phyloP scores from a whole-genome alignment of 495 filamentous ascomycete species.

The Penicillium soppii region DNA sequence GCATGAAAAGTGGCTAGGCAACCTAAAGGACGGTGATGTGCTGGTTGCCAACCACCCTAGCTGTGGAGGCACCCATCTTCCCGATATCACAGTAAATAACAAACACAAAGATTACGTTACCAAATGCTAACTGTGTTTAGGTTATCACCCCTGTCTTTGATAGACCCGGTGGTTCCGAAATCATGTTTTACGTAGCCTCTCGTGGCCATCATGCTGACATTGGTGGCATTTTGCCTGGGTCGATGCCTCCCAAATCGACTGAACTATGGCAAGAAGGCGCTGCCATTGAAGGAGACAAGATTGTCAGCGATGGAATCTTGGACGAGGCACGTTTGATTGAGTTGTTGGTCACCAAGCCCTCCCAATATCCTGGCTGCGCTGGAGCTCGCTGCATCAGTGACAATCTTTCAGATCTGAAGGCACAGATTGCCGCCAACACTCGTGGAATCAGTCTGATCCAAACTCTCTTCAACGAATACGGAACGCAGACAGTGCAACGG shows the following conservation, averaged over 20 bases:
- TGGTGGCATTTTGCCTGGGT: constrained; percentile 91
- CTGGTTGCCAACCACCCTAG: constrained; percentile 95
- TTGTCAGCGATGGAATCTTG: constrained; percentile 87
- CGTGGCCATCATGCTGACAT: constrained; percentile 97
- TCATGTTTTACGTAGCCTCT: constrained; percentile 95
- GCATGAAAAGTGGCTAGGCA: constrained; percentile 87
- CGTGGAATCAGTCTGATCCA: constrained; percentile 92
- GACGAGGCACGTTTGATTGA: constrained; percentile 85
- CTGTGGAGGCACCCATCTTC: constrained; percentile 84
- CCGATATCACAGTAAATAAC: constrained; percentile 79
- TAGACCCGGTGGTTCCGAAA: constrained; percentile 65
- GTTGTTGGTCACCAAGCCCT: constrained; percentile 79
- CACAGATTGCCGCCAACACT: constrained; percentile 93
- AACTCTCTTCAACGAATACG: constrained; percentile 82
- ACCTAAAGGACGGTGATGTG: constrained; percentile 87
- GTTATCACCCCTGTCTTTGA: constrained; percentile 83
- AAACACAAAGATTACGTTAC: not conserved
- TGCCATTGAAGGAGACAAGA: constrained; percentile 88
- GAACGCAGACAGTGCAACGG: constrained; percentile 86
- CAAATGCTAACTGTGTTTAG: constrained; percentile 12
- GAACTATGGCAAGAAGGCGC: constrained; percentile 96
- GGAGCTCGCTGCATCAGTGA: constrained; percentile 89
- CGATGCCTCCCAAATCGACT: constrained; percentile 92
- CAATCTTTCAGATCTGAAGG: constrained; percentile 94
- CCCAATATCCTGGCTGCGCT: constrained; percentile 80